phyloP scores from a whole-genome alignment of 176 grass and related monocot genomes.

The Cenchrus purpureus region DNA sequence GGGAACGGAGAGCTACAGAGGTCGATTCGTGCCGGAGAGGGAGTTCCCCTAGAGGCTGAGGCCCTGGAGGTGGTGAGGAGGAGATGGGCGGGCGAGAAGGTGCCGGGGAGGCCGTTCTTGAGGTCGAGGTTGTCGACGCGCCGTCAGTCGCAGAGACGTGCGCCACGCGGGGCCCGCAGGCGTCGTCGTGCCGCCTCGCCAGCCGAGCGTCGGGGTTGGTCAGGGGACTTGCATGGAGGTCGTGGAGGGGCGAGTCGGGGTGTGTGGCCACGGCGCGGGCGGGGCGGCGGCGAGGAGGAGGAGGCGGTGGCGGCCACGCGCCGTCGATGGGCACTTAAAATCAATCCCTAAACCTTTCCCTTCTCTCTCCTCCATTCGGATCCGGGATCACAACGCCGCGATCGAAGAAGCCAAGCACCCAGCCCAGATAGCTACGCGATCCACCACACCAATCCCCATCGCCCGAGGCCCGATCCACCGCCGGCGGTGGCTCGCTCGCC shows the following conservation, averaged over 20 bases:
- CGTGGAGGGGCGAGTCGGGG: constrained; percentile 58
- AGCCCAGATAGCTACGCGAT: constrained; percentile 11
- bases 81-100: constrained; percentile 39
- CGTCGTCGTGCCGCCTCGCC: constrained; percentile 57
- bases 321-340: background rate
- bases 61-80: constrained; percentile 50
- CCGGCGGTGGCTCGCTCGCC: background rate
- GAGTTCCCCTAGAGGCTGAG: constrained; percentile 78
- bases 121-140: constrained; percentile 84
- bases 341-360: background rate
- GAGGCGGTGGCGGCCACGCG: background rate
- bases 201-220: constrained; percentile 59
- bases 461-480: background rate
- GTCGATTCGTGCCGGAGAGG: constrained; percentile 39
- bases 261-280: constrained; percentile 27
- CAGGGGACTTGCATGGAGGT: constrained; percentile 51
- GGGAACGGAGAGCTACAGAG: no score
- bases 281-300: background rate
- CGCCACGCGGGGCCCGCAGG: constrained; percentile 60
- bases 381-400: constrained; percentile 29
- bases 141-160: constrained; percentile 67
- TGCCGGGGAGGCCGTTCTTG: constrained; percentile 50
- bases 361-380: constrained; percentile 27
- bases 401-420: constrained; percentile 28
- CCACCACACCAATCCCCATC: background rate